phyloP scores from a whole-genome alignment of 352 stramenopile species.

The Phytophthora multivora region DNA sequence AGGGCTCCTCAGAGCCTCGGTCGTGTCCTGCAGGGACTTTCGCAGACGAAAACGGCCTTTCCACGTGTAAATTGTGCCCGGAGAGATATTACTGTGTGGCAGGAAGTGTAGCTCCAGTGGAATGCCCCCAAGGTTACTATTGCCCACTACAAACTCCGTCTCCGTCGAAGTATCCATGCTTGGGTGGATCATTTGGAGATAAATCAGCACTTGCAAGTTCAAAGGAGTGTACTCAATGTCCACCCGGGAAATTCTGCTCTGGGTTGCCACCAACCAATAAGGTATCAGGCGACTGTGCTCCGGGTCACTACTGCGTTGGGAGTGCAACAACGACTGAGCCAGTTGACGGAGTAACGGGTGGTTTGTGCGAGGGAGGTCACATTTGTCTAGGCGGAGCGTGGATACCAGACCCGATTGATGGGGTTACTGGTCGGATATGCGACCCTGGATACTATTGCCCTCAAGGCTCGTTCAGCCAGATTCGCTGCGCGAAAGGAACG shows the following conservation, averaged over 20 bases:
- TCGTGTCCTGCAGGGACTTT: slow-evolving; percentile 75
- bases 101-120: slow-evolving; percentile 41
- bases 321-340: slow-evolving; percentile 46
- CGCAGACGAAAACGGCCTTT: slow-evolving; percentile 56
- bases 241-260: slow-evolving; percentile 83
- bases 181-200: slow-evolving; percentile 67
- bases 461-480: slow-evolving; percentile 50
- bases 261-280: slow-evolving; percentile 52
- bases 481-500: slow-evolving; percentile 67
- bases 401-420: slow-evolving; percentile 55
- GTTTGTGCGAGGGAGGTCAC: slow-evolving; percentile 54
- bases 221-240: slow-evolving; percentile 58
- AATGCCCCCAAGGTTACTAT: slow-evolving; percentile 78
- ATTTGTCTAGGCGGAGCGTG: slow-evolving; percentile 71
- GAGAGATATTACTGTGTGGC: slow-evolving; percentile 70
- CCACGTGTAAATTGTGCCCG: slow-evolving; percentile 74
- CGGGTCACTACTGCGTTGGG: slow-evolving; percentile 71
- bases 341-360: slow-evolving; percentile 49
- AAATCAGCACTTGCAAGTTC: slow-evolving; percentile 37
- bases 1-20: slow-evolving; percentile 51
- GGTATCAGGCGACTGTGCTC: slow-evolving; percentile 63
- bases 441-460: slow-evolving; percentile 74
- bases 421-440: slow-evolving; percentile 56
- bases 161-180: slow-evolving; percentile 56
- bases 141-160: slow-evolving; percentile 65